Base-by-base conservation (phyloP, 73 alveolate genomes). In the Paramecium sexaurelia region DNA sequence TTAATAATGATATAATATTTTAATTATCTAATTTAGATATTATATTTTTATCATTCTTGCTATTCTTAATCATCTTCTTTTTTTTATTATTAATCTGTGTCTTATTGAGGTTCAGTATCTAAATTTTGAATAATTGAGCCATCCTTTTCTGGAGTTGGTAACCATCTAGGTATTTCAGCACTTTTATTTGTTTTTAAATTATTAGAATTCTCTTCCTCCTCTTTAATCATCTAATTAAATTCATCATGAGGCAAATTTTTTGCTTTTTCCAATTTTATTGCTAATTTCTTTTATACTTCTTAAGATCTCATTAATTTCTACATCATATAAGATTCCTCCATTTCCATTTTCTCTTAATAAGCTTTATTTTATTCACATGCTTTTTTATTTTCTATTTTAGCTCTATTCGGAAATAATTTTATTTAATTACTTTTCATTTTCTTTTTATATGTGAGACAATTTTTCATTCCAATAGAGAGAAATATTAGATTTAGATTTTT, bases 131-230 rank as follows among this genome's bases (percentile, higher is more conserved):
- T 19, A 24, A n/a, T n/a, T 41, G 55, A 24, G 15, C 1, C 0
- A 78, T 78, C 90, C 26, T 78, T 78, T 11, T 78, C 90, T 24
- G 90, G 90, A 45, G 73, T 78, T 20, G 90, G 90, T n/a, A 78
- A 20, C 90, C 90, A 78, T 78, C 73, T 78, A 17, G 90, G 75
- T n/a, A 41, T 33, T 41, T 78, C 43, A 45, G 39, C 45, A 20
- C 61, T 41, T 20, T 78, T 78, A 78, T 78, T 78, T 0, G 43
- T 78, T 41, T 24, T 78, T 1, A 78, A 7, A 13, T 56, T 33
- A 78, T 24, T 45, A 11, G 71, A 41, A 20, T 43, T 37, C 2
- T 78, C 90, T 1, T 78, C 90, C 11, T 78, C 90, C 13, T 78
- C 90, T 24, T 26, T 22, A 6, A 78, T 41, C 90, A 41, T 78